Evolutionary conservation across 208 protist genomes (phyloP).

Genomic region (Hexamita inflata): DNA sequence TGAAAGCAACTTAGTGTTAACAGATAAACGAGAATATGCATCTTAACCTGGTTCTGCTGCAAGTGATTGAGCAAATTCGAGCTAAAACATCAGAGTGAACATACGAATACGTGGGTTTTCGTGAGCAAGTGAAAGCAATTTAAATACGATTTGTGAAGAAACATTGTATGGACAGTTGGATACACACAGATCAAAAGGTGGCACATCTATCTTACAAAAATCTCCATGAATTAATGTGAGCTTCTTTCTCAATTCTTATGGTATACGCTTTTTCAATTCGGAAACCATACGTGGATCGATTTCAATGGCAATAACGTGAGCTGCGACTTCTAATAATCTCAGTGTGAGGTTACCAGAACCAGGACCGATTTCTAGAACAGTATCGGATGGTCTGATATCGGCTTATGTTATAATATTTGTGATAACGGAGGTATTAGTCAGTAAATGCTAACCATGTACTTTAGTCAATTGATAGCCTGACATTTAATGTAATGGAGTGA

Average conservation of each 20-base stretch:
- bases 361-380: conserved; percentile 94
- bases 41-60: conserved; percentile 83
- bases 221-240: conserved; percentile 91
- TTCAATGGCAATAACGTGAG: conserved; percentile 87
- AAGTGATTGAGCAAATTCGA: conserved; percentile 92
- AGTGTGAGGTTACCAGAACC: conserved; percentile 97
- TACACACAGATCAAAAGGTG: conserved; percentile 98
- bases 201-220: conserved; percentile 88
- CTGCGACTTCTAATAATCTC: conserved; percentile 71
- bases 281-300: conserved; percentile 94
- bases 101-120: conserved; percentile 40
- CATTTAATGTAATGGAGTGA: too few relatives aligned
- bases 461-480: conserved; percentile 32
- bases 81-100: conserved; percentile 94
- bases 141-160: conserved; percentile 95
- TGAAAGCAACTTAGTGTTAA: conserved; percentile 93
- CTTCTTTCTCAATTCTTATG: conserved; percentile 57
- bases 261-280: conserved; percentile 94
- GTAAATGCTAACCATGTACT: conserved; percentile 80
- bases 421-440: conserved; percentile 92
- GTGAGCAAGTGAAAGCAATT: conserved; percentile 82
- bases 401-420: conserved; percentile 78
- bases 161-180: conserved; percentile 99
- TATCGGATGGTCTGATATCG: conserved; percentile 77
- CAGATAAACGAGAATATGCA: conserved; percentile 90